Percentiles rank a stretch among this genome's conserved stretches.
Evolutionary conservation across 352 stramenopile genomes (phyloP).

Genomic region (Phytophthora fragariaefolia): DNA sequence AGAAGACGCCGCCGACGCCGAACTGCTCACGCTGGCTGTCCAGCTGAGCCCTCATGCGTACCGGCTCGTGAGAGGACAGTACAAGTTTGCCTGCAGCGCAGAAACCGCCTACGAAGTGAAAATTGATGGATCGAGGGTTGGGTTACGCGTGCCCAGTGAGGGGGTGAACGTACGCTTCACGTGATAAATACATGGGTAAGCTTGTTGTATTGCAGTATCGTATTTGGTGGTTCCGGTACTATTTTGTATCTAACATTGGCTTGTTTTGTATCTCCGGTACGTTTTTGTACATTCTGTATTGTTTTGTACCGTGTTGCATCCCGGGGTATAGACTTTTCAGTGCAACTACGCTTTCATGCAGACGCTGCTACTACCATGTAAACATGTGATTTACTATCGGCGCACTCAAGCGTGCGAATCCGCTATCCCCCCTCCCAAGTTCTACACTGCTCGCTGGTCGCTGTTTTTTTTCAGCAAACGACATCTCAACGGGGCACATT

Average conservation of each 20-base stretch:
- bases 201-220: background rate
- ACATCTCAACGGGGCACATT: no score
- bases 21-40: conserved; percentile 10
- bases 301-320: no score
- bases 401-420: no score
- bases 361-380: no score
- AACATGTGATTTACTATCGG: no score
- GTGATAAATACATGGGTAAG: conserved; percentile 8
- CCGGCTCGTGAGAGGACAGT: conserved; percentile 7
- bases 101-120: background rate
- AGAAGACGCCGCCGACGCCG: conserved; percentile 6
- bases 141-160: background rate
- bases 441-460: no score
- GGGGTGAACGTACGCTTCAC: background rate
- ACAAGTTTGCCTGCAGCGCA: conserved; percentile 1
- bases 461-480: no score
- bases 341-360: no score
- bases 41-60: conserved; percentile 16
- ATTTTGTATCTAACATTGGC: conserved; percentile 1
- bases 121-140: background rate
- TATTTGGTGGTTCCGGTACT: conserved; percentile 1
- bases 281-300: no score
- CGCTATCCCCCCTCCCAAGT: no score
- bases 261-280: background rate
- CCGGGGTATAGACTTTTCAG: no score